A percentile compares a stretch with the other conserved stretches of the same genome.
Conservation (phyloP, 495 filamentous ascomycete species). For the Hypoxylon intermedium region DNA sequence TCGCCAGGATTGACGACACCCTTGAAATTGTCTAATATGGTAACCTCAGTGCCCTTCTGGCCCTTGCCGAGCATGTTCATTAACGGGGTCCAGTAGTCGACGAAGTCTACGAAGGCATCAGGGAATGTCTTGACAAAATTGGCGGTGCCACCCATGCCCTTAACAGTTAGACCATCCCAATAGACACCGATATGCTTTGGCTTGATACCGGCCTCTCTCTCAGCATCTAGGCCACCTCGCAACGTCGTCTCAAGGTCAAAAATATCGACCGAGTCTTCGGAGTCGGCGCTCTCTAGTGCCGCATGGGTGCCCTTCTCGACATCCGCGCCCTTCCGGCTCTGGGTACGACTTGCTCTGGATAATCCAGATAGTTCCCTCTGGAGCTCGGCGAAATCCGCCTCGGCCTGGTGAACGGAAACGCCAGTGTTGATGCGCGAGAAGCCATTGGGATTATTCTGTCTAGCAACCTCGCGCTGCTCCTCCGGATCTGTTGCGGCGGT, state of each 20-base stretch:
- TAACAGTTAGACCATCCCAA: constrained; percentile 80
- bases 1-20: constrained; percentile 75
- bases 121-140: constrained; percentile 86
- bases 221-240: constrained; percentile 71
- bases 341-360: constrained; percentile 61
- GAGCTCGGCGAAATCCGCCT: constrained; percentile 78
- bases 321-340: constrained; percentile 45
- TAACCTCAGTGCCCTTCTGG: constrained; percentile 68
- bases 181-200: constrained; percentile 81
- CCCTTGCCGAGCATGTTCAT: constrained; percentile 65
- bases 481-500: constrained; percentile 50
- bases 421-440: constrained; percentile 54
- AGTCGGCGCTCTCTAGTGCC: constrained; percentile 55
- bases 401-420: constrained; percentile 74
- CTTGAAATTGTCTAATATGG: constrained; percentile 63
- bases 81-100: constrained; percentile 69
- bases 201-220: constrained; percentile 76
- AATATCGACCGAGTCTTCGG: constrained; percentile 52
- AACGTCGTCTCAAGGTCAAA: constrained; percentile 78
- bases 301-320: constrained; percentile 48
- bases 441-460: constrained; percentile 60
- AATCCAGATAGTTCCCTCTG: constrained; percentile 73
- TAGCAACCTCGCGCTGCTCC: constrained; percentile 53
- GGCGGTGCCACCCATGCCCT: constrained; percentile 75
- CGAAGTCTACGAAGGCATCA: constrained; percentile 77